Conservation (phyloP, 495 filamentous ascomycete genomes). For the Cercophora samala region DNA sequence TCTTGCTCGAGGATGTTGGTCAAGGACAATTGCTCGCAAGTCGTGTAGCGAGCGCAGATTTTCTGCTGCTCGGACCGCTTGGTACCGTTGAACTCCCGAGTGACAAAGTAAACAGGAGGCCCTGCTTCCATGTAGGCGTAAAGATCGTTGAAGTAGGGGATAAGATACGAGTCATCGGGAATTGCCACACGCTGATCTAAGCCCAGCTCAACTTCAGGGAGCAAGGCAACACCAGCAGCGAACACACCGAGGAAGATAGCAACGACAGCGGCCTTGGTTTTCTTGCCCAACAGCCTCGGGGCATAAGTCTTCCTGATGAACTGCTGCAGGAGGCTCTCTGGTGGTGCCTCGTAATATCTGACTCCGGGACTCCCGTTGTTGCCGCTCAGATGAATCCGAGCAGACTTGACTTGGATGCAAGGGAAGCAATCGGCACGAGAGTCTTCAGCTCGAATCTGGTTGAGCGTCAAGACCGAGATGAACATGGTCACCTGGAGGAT, state of each 20-base stretch:
- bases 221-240: conserved; percentile 73
- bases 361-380: conserved; percentile 35
- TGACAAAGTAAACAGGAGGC: conserved; percentile 95
- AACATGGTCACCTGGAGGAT: conserved; percentile 95
- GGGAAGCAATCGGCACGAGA: conserved; percentile 91
- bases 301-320: conserved; percentile 91
- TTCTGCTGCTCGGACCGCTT: conserved; percentile 70
- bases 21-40: conserved; percentile 77
- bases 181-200: conserved; percentile 93
- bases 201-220: conserved; percentile 81
- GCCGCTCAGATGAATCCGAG: conserved; percentile 46
- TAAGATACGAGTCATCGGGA: conserved; percentile 87
- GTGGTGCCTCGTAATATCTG: conserved; percentile 61
- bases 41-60: conserved; percentile 86
- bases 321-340: conserved; percentile 74
- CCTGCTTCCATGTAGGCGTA: conserved; percentile 88
- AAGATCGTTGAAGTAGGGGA: conserved; percentile 91
- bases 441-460: conserved; percentile 82
- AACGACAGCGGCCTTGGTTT: conserved; percentile 70
- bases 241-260: conserved; percentile 84
- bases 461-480: conserved; percentile 82
- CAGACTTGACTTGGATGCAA: conserved; percentile 71
- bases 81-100: conserved; percentile 73
- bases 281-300: conserved; percentile 71
- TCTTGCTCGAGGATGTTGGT: conserved; percentile 89